phyloP scores from a whole-genome alignment of 2,329 filamentous ascomycete species.

The Phaeomoniella chlamydospora region DNA sequence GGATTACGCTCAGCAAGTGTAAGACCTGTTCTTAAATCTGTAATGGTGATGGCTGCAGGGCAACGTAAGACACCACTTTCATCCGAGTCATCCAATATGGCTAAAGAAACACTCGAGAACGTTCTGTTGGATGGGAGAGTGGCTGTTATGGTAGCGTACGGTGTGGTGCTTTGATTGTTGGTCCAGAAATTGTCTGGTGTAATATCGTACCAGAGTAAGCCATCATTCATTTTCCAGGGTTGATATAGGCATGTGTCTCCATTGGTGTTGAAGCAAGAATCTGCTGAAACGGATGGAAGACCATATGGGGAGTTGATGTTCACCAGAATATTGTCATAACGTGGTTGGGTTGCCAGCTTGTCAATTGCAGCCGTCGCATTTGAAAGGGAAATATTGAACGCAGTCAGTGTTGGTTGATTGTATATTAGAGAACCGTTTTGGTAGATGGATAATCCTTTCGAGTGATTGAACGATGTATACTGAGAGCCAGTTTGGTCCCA shows the following conservation, averaged over 20 bases:
- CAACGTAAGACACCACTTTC: conserved; percentile 17
- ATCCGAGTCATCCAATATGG: conserved; percentile 17
- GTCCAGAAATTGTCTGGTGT: conserved; percentile 26
- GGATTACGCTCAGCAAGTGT: conserved; percentile 4
- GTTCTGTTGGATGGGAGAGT: conserved; percentile 19
- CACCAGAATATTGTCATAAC: conserved; percentile 22
- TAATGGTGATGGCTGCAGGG: conserved; percentile 10
- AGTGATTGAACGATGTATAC: conserved; percentile 15
- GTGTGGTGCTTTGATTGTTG: conserved; percentile 18
- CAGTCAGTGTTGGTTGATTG: conserved; percentile 6
- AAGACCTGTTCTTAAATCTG: conserved; percentile 2
- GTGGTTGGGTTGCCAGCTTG: conserved; percentile 11
- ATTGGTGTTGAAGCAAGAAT: conserved; percentile 16
- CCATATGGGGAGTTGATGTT: conserved; percentile 18
- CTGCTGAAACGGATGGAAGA: conserved; percentile 20
- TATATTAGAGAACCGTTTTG: conserved; percentile 20
- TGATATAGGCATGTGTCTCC: conserved; percentile 12
- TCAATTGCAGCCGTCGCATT: conserved; percentile 5
- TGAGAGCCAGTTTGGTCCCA: conserved; percentile 24
- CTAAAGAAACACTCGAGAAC: conserved; percentile 18
- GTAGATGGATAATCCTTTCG: conserved; percentile 22
- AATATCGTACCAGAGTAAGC: conserved; percentile 24
- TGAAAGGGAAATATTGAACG: conserved; percentile 10
- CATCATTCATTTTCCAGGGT: conserved; percentile 25
- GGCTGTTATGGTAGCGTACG: conserved; percentile 19